A percentile compares a stretch with the other conserved stretches of the same genome.
Conservation (phyloP, 2,329 filamentous ascomycete genomes). For the Macrophomina tecta region DNA sequence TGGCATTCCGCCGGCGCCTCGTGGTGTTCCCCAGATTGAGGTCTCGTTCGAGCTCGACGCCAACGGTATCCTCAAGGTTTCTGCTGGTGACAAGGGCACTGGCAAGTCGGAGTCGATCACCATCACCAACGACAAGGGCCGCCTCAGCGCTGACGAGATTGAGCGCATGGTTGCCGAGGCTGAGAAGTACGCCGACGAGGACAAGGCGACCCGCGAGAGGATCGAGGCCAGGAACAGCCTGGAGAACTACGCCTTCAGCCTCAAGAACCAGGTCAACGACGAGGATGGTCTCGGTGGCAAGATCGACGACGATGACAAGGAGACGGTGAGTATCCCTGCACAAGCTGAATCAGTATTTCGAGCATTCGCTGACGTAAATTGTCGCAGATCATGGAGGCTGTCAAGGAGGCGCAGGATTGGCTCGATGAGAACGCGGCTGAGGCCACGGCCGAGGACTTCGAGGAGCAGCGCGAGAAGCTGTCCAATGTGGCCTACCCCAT, state of each 20-base stretch:
- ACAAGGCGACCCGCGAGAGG: constrained; percentile 96
- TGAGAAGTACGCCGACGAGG: constrained; percentile 98
- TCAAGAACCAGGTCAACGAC: constrained; percentile 99
- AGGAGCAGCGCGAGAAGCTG: constrained; percentile 99
- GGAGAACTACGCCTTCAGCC: constrained; percentile 98
- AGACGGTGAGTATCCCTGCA: constrained; percentile 61
- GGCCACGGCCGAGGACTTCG: constrained; percentile 90
- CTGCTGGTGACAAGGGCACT: constrained; percentile 95
- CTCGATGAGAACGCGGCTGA: constrained; percentile 91
- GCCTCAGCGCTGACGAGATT: constrained; percentile 94
- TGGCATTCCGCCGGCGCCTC: constrained; percentile 90
- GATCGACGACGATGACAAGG: constrained; percentile 98
- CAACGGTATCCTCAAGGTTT: constrained; percentile 98
- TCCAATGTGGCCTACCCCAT: constrained; percentile 97
- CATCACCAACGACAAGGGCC: constrained; percentile 99
- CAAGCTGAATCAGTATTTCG: not conserved
- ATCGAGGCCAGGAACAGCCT: constrained; percentile 96
- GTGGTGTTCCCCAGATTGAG: constrained; percentile 97
- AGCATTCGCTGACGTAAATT: constrained; percentile 42
- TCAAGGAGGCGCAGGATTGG: constrained; percentile 98
- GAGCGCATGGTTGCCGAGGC: constrained; percentile 99
- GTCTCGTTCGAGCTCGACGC: constrained; percentile 97
- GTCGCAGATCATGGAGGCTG: constrained; percentile 78
- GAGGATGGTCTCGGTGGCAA: constrained; percentile 90
- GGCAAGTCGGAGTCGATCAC: constrained; percentile 98